Evolutionary conservation across 768 basidiomycete species (phyloP).

Genomic region (Omphalotus guepiniiformis): DNA sequence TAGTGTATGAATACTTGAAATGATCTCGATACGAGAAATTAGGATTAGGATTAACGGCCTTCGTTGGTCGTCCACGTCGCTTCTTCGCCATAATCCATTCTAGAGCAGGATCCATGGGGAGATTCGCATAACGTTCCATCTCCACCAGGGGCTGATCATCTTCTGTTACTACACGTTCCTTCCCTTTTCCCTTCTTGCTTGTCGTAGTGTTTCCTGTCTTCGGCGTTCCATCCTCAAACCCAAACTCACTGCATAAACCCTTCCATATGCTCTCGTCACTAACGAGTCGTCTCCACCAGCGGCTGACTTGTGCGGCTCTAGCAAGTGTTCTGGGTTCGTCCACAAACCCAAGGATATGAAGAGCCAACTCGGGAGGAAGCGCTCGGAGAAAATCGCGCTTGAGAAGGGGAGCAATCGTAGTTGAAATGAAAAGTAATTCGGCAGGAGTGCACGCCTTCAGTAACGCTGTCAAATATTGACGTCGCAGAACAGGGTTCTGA

Average conservation of each 20-base stretch:
- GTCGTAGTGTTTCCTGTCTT: constrained; percentile 21
- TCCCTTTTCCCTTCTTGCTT: constrained; percentile 5
- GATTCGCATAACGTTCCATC: constrained; percentile 26
- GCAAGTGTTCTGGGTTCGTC: constrained; percentile 71
- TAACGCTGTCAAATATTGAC: constrained; percentile 47
- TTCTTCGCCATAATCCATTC: constrained; percentile 32
- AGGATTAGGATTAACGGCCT: background rate
- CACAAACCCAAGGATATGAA: constrained; percentile 73
- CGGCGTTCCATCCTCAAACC: constrained; percentile 31
- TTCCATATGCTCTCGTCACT: constrained; percentile 81
- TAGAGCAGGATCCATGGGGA: constrained; percentile 37
- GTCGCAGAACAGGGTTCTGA: constrained; percentile 38
- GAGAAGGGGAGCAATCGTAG: constrained; percentile 59
- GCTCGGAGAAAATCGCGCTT: constrained; percentile 50
- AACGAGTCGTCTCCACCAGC: constrained; percentile 65
- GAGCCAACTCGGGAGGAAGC: constrained; percentile 64
- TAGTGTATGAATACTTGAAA: constrained; percentile 71
- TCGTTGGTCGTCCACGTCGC: constrained; percentile 13
- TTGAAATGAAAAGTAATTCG: constrained; percentile 65
- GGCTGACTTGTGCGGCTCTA: constrained; percentile 65
- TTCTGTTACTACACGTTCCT: background rate
- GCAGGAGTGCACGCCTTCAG: constrained; percentile 51
- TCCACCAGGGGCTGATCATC: constrained; percentile 22
- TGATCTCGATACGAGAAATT: constrained; percentile 59
- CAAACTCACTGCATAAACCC: constrained; percentile 58